These are phyloP conservation scores for Hanseniaspora occidentalis DNA, from an alignment of 805 yeast genomes.

Conservation along the genomic window DNA sequence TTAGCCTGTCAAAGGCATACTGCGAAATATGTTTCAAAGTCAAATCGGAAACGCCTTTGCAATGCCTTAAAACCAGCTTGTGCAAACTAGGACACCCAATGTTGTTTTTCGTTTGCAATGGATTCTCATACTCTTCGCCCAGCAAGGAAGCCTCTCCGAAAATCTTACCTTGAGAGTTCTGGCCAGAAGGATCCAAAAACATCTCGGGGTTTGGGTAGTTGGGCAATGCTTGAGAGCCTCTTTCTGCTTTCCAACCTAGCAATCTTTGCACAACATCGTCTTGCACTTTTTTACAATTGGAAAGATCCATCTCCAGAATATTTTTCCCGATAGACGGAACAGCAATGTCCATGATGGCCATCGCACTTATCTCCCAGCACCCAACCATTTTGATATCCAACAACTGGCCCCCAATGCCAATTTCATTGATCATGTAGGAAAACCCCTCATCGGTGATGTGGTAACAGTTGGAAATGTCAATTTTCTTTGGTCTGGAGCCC, in stretches of 20 bases:
- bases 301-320: constrained; percentile 48
- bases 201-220: too few relatives aligned
- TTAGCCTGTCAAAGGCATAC: constrained; percentile 44
- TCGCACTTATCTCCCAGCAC: constrained; percentile 67
- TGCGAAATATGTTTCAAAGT: constrained; percentile 51
- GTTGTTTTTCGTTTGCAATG: constrained; percentile 2
- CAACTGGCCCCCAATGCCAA: constrained; percentile 54
- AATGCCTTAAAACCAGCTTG: constrained; percentile 50
- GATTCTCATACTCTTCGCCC: neutral
- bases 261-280: constrained; percentile 61
- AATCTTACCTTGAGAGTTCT: too few relatives aligned
- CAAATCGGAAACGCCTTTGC: constrained; percentile 62
- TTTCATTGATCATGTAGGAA: constrained; percentile 54
- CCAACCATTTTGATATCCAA: constrained; percentile 46
- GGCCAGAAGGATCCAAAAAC: too few relatives aligned
- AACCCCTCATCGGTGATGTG: constrained; percentile 71
- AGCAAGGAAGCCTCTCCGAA: neutral
- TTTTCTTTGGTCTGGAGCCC: constrained; percentile 48
- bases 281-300: constrained; percentile 61
- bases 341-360: constrained; percentile 72
- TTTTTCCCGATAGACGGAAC: constrained; percentile 49
- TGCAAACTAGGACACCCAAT: constrained; percentile 51
- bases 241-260: constrained; percentile 37
- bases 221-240: neutral
- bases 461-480: constrained; percentile 61